Conservation (phyloP, 2,329 filamentous ascomycete genomes). For the Aspergillus luchuensis region DNA sequence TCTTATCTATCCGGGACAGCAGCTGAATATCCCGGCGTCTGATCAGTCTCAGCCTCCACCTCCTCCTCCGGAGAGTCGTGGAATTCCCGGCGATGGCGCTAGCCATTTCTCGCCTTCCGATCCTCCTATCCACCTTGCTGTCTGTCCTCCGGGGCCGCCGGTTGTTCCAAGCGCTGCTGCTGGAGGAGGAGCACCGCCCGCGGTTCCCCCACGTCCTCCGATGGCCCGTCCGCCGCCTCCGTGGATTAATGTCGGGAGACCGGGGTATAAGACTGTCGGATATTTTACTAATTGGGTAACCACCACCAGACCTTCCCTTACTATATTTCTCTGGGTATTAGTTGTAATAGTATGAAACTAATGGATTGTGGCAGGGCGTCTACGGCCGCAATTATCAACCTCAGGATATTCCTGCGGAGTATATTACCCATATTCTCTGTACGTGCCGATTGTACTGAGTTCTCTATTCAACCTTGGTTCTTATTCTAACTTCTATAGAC, state of each 20-base stretch:
- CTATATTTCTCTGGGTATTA: too few relatives aligned
- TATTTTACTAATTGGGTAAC: conserved; percentile 50
- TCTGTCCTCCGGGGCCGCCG: neutral
- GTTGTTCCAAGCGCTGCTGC: neutral
- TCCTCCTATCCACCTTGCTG: neutral
- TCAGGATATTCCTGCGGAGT: conserved; percentile 75
- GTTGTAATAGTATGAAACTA: too few relatives aligned
- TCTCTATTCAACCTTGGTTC: too few relatives aligned
- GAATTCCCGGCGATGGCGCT: neutral
- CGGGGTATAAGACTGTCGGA: conserved; percentile 32
- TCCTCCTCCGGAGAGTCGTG: neutral
- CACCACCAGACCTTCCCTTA: too few relatives aligned
- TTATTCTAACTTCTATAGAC: conserved; percentile 39
- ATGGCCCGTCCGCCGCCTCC: conserved; percentile 1
- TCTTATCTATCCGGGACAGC: conserved; percentile 10
- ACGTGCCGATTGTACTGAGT: neutral
- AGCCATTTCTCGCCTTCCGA: neutral
- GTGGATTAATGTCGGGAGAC: neutral
- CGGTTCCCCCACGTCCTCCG: conserved; percentile 5
- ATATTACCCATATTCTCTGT: conserved; percentile 81
- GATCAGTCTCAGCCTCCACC: neutral
- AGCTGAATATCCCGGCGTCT: conserved; percentile 4
- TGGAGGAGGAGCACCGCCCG: neutral
- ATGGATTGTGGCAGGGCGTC: conserved; percentile 61
- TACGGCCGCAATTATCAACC: conserved; percentile 85